Base-by-base conservation (phyloP, 441 rosid genomes). In the Cnidoscolus chayamansa region DNA sequence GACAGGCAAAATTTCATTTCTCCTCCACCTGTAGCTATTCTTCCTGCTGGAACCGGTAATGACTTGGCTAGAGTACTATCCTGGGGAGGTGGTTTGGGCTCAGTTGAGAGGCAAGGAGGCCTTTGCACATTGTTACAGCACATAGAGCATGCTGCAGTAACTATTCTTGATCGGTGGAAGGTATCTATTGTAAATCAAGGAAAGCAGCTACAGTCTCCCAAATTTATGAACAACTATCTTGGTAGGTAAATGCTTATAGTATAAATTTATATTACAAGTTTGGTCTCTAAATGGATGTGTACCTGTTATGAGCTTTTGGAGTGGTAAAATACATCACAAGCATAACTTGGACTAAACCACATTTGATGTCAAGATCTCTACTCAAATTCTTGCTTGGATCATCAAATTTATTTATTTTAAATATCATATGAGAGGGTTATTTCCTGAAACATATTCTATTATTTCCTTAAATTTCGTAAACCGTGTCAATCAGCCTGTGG, bases 21-120 rank as follows among this genome's bases (percentile, higher is more conserved):
- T 75, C 97, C 99, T 76, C 98, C 99, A 75, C 95, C 99, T 32
- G 88, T 95, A 70, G 98, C 99, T 69, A 87, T 95, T 79, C 95
- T 95, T 58, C 97, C 99, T 62, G 97, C 99, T 67, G 99, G 98
- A 81, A 95, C 98, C 17, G 99, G 99, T 76, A 95, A 95, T 88
- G 99, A 95, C 87, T 85, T 95, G 65, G 93, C 98, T 70, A 91
- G 97, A 76, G 95, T 93, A 71, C 86, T 95, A 59, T 89, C 89
- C 47, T 95, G 98, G 98, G 98, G 97, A 76, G 93, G 95, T 76
- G 99, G 98, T 73, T 82, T 95, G 86, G 92, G 96, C 50, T 81
- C 95, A 70, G 86, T 91, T 65, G 96, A 90, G 88, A 90, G 89
- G 82, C 96, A 90, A 74, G 98, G 99, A 73, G 99, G 99, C 64